Evolutionary conservation across 768 basidiomycete species (phyloP), one percentile per base, ranked within the genome.

Genomic region (Clitopilus hobsonii): DNA sequence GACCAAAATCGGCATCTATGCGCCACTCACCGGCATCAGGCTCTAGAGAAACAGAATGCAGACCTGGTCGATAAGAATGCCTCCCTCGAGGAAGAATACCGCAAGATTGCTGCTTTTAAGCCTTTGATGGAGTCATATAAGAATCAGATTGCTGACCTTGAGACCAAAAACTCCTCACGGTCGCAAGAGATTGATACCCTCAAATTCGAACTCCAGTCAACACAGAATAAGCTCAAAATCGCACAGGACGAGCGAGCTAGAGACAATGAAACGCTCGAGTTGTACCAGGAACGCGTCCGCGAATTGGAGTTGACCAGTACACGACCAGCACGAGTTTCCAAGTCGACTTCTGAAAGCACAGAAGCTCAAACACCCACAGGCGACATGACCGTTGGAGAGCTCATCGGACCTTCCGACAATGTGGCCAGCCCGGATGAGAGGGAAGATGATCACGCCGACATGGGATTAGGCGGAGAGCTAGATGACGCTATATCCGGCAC

Each of bases 71-170:
- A 97, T 75, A 89, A 86, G 68, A 94, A 95, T 62, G 88, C 91
- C 0, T 81, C 89, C 1, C 71, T 98, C n/a, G 94, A 98, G 67
- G 92, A 94, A 58, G 94, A 98, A 64, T 91, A 89, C 63, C 83
- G 85, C 67, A 93, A 93, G 64, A 85, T 94, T 10, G 82, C 88
- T 1, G 84, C 87, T 1, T 90, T 90, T 74, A 93, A 89, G 67
- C 89, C 89, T 3, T 78, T 96, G 36, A 88, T 94, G 82, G 96
- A 98, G 58, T 90, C 86, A 0, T 96, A 97, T 75, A 95, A 92
- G 69, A 80, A 74, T 49, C 93, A 95, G 62, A 88, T 97, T 53
- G 75, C 82, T 16, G 85, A 91, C 18, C 78, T 96, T 18, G 95
- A 97, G 66, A 63, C 77, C 22, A 91, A 91, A 67, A 71, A 76